These are phyloP conservation scores for Pseudogymnoascus sp. DNA, from an alignment of 2,329 filamentous ascomycete species.

Conservation along the genomic window DNA sequence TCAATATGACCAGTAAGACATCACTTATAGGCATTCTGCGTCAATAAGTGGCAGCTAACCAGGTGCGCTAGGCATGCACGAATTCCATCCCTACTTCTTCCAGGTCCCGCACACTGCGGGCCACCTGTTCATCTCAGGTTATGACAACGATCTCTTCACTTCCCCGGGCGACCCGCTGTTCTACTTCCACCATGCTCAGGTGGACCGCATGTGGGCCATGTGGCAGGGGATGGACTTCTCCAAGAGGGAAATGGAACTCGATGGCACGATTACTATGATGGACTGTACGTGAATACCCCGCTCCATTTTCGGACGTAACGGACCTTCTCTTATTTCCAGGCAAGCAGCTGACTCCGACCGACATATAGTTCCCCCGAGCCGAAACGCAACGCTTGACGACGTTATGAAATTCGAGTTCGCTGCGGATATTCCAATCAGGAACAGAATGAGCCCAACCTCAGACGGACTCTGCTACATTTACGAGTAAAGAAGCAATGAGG, in stretches of 20 bases:
- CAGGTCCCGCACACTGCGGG: not conserved
- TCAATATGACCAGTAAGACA: conserved; percentile 16
- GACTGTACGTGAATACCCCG: conserved; percentile 20
- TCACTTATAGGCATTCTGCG: not conserved
- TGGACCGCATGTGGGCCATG: conserved; percentile 19
- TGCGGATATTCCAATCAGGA: not conserved
- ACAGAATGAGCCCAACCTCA: not conserved
- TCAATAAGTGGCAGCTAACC: conserved; percentile 34
- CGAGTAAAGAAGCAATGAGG: not conserved
- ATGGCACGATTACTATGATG: conserved; percentile 37
- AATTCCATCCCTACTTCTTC: conserved; percentile 9
- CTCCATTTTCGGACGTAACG: not conserved
- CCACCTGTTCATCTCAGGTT: not conserved
- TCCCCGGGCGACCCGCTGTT: conserved; percentile 17
- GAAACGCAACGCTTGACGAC: conserved; percentile 37
- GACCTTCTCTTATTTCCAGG: not conserved
- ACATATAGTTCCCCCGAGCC: conserved; percentile 28
- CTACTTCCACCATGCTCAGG: conserved; percentile 20
- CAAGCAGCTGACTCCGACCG: not conserved
- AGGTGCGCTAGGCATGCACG: conserved; percentile 35
- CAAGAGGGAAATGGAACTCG: conserved; percentile 23
- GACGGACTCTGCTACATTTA: not conserved
- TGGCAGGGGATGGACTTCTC: conserved; percentile 40
- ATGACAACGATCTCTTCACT: not conserved
- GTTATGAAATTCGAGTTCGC: conserved; percentile 24